phyloP scores from a whole-genome alignment of 768 basidiomycete species.

The Terana coerulea region DNA sequence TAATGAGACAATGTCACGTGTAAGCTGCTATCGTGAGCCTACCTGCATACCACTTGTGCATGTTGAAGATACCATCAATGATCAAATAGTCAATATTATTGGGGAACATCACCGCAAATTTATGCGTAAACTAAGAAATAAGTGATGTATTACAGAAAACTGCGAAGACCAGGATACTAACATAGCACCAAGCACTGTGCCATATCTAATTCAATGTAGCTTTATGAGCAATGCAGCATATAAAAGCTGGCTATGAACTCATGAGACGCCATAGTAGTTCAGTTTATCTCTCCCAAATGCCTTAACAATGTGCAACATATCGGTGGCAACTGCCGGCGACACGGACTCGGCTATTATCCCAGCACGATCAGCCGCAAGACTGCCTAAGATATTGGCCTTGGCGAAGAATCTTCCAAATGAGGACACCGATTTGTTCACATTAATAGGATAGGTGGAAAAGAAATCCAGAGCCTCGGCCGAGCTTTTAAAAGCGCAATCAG shows the following conservation, averaged over 20 bases:
- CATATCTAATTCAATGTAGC: constrained; percentile 14
- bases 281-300: constrained; percentile 27
- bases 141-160: background rate
- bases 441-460: background rate
- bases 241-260: background rate
- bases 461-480: background rate
- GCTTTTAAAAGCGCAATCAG: background rate
- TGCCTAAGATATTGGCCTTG: background rate
- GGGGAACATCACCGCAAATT: constrained; percentile 30
- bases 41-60: constrained; percentile 17
- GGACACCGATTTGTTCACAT: background rate
- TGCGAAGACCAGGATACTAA: background rate
- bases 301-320: constrained; percentile 27
- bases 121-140: constrained; percentile 4
- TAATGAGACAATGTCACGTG: too few relatives aligned
- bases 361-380: background rate
- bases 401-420: background rate
- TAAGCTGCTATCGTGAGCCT: too few relatives aligned
- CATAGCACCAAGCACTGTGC: constrained; percentile 18
- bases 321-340: constrained; percentile 24
- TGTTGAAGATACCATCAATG: constrained; percentile 25
- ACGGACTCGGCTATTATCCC: constrained; percentile 14
- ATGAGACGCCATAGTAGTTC: constrained; percentile 27
- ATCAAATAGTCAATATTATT: constrained; percentile 28
- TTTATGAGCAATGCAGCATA: background rate